Base-by-base conservation (phyloP, 768 basidiomycete genomes). In the Astraeus odoratus region DNA sequence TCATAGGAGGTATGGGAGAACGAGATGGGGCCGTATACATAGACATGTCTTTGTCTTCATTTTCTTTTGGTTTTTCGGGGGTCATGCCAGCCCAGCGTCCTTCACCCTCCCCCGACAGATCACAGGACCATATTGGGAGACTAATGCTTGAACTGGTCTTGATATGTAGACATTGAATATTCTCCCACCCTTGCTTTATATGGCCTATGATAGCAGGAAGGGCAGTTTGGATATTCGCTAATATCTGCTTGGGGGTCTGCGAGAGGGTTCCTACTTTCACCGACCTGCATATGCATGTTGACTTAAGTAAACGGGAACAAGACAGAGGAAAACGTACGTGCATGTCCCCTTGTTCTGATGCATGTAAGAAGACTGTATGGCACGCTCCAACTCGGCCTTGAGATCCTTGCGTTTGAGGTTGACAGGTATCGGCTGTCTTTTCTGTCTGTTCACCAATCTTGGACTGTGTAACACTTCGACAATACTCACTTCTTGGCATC, bases 361-460 rank as follows among this genome's bases (percentile, higher is more conserved):
- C 83, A 96, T 88, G 65, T 96, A 96, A 2, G 95, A 94, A 9
- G 93, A 92, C 4, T 83, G 83, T 52, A 99, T 81, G 15, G 95
- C 95, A 36, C 84, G 81, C 63, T 95, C 94, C 8, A 99, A 76
- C 57, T 97, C 93, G 38, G 73, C 77, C 63, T 97, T 98, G 47
- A 99, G 75, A 64, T 95, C 87, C 58, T 92, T 93, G 19, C 84
- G 80, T 9, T 76, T 82, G 42, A 99, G 63, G 52, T 79, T 83
- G n/a, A 98, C 95, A 1, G 96, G 92, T 25, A 97, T 89, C 1
- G 96, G 96, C 64, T 95, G 90, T 68, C 94, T 97, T 47, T 5
- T 41, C 20, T 13, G 23, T 27, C 16, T n/a, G 23, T 25, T 27
- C 19, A 16, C 2, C 3, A 19, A 27, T 13, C 3, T 4, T 49